Percentiles rank a stretch among this genome's conserved stretches.
phyloP scores from a whole-genome alignment of 352 stramenopile species.

The Phytophthora litchii region DNA sequence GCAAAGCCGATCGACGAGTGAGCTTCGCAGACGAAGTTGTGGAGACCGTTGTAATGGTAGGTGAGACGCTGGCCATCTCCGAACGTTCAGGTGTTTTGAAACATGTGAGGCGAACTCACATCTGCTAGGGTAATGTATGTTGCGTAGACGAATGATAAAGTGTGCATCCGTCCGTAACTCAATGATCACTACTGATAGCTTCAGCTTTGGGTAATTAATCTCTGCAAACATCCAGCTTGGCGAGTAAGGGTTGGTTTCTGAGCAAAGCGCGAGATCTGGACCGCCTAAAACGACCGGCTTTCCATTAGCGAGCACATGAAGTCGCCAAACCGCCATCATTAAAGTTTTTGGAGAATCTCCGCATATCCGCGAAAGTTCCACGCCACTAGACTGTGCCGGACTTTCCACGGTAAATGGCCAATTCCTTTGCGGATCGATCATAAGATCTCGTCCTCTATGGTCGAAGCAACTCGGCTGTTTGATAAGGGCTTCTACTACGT shows the following conservation, averaged over 20 bases:
- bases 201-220: slow-evolving; percentile 6
- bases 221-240: not conserved
- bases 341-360: slow-evolving; percentile 25
- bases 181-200: slow-evolving; percentile 2
- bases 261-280: slow-evolving; percentile 18
- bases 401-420: slow-evolving; percentile 5
- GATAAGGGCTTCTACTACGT: slow-evolving; percentile 7
- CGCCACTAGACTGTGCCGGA: not conserved
- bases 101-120: slow-evolving; percentile 5
- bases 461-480: not conserved
- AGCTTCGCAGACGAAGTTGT: slow-evolving; percentile 7
- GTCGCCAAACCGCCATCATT: slow-evolving; percentile 22
- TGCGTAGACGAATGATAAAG: too few relatives aligned
- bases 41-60: slow-evolving; percentile 3
- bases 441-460: slow-evolving; percentile 2
- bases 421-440: slow-evolving; percentile 2
- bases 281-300: slow-evolving; percentile 8
- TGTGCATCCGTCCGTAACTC: too few relatives aligned
- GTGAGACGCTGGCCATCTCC: slow-evolving; percentile 19
- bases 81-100: slow-evolving; percentile 12
- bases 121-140: not conserved
- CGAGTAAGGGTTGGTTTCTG: not conserved
- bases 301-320: slow-evolving; percentile 28
- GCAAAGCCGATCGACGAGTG: slow-evolving; percentile 11
- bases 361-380: slow-evolving; percentile 1